A percentile compares a stretch with the other conserved stretches of the same genome.
Evolutionary conservation across 2,329 filamentous ascomycete genomes (phyloP).

Genomic region (Colletotrichum kahawae): DNA sequence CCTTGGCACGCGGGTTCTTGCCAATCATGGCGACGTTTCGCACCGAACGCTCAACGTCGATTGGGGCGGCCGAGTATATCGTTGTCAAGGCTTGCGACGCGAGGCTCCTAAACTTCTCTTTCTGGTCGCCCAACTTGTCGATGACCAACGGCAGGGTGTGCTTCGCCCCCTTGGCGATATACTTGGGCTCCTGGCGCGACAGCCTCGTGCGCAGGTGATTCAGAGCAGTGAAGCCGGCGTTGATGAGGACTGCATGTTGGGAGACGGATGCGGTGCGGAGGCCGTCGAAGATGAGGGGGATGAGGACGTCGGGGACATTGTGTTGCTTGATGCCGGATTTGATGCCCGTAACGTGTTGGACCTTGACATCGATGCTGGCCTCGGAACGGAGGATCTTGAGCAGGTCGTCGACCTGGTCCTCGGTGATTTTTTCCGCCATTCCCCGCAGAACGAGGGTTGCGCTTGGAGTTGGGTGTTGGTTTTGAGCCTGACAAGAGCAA

Average conservation of each 20-base stretch:
- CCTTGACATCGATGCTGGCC: constrained; percentile 71
- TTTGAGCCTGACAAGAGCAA: not conserved
- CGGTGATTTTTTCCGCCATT: constrained; percentile 64
- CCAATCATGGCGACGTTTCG: constrained; percentile 79
- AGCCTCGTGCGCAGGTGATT: constrained; percentile 87
- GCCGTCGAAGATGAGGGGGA: constrained; percentile 81
- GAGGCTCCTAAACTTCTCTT: constrained; percentile 81
- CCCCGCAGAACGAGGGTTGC: constrained; percentile 16
- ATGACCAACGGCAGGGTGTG: constrained; percentile 76
- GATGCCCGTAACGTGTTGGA: constrained; percentile 72
- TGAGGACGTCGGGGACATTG: constrained; percentile 78
- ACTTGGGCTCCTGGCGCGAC: constrained; percentile 81
- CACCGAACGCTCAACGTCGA: constrained; percentile 81
- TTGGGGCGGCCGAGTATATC: constrained; percentile 71
- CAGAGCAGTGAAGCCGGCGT: constrained; percentile 85
- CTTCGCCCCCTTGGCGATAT: constrained; percentile 71
- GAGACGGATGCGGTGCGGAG: constrained; percentile 77
- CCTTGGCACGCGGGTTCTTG: constrained; percentile 84
- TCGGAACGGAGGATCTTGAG: constrained; percentile 62
- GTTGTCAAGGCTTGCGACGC: constrained; percentile 79
- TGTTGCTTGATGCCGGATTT: constrained; percentile 93
- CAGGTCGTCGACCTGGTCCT: constrained; percentile 63
- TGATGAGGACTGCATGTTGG: constrained; percentile 77
- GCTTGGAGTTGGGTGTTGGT: not conserved
- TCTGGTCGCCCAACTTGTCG: constrained; percentile 86